phyloP scores from a whole-genome alignment of 768 basidiomycete genomes.

The Tephrocybe rancida region DNA sequence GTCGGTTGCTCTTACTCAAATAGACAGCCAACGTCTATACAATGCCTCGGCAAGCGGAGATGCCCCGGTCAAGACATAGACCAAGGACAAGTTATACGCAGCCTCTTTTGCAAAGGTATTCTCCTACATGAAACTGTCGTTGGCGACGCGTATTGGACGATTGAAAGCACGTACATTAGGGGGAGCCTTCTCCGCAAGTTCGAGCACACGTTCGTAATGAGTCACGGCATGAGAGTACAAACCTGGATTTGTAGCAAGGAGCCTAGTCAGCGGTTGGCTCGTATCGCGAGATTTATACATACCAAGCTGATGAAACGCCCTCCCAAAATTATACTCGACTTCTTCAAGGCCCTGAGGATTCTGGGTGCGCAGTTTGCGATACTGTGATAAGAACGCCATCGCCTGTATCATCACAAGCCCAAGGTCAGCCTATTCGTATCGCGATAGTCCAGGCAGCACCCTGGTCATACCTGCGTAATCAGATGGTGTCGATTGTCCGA shows the following conservation, averaged over 20 bases:
- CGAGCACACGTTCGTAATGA: slow-evolving; percentile 82
- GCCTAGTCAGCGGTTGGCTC: background rate
- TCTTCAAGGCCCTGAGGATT: slow-evolving; percentile 57
- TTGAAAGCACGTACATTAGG: slow-evolving; percentile 28
- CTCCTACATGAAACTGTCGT: slow-evolving; percentile 31
- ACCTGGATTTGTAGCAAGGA: slow-evolving; percentile 46
- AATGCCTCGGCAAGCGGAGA: slow-evolving; percentile 67
- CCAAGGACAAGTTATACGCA: slow-evolving; percentile 85
- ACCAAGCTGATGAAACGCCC: slow-evolving; percentile 95
- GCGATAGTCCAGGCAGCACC: background rate
- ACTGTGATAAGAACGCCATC: slow-evolving; percentile 83
- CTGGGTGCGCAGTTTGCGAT: slow-evolving; percentile 63
- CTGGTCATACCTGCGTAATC: slow-evolving; percentile 57
- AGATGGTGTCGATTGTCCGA: slow-evolving; percentile 93
- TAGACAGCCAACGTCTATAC: slow-evolving; percentile 81
- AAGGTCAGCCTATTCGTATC: background rate
- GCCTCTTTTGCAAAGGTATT: slow-evolving; percentile 69
- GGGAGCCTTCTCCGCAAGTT: slow-evolving; percentile 50
- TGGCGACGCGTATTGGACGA: background rate
- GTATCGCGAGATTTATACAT: slow-evolving; percentile 14
- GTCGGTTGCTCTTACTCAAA: slow-evolving; percentile 53
- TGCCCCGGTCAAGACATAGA: slow-evolving; percentile 81
- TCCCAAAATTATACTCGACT: slow-evolving; percentile 91
- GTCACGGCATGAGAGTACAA: slow-evolving; percentile 78
- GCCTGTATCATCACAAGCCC: slow-evolving; percentile 49